Base-by-base conservation (phyloP, 495 filamentous ascomycete genomes). In the Lasiosphaeris hirsuta region DNA sequence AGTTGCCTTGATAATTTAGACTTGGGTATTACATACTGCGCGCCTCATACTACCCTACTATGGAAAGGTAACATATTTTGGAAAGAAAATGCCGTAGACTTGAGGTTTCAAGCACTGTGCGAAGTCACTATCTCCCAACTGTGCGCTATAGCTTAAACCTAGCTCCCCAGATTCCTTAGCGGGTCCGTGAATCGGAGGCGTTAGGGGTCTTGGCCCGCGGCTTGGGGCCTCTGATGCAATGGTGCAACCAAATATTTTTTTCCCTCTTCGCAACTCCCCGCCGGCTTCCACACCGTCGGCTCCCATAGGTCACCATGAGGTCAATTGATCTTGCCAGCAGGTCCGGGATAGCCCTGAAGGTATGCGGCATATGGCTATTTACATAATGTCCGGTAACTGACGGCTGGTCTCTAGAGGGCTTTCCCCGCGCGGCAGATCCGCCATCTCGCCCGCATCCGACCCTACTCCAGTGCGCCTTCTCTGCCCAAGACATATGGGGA, bases 401-500 rank as follows among this genome's bases (percentile, higher is more conserved):
- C 46, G 42, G 11, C 48, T 57, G 15, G 15, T 43, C 43, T 51
- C 2, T 53, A 71, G 69, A 55, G 62, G 61, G 66, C 69, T 10
- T 58, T 69, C 55, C 62, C 63, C 53, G 56, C 62, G 23, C 67
- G 64, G 30, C 63, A 62, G 14, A 45, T 65, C 23, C 58, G 60
- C 17, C 63, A 54, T 14, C 56, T 51, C 30, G 55, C 57, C 11
- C 45, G 45, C 60, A 50, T 57, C 17, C 59, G 66, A 47, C 56
- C 53, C 11, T 63, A 62, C 52, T 69, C 63, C 15, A 61, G 42
- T 51, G 62, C 38, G 1, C 44, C 70, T 10, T 63, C 64, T 11
- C 73, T 79, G 53, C 75, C 75, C 33, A 73, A 75, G 40, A 68
- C 59, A n/a, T 79, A 80, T 60, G 71, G 74, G 51, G 72, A 65